A percentile compares a stretch with the other conserved stretches of the same genome.
Conservation (phyloP, 768 basidiomycete species). For the Russula sp. region DNA sequence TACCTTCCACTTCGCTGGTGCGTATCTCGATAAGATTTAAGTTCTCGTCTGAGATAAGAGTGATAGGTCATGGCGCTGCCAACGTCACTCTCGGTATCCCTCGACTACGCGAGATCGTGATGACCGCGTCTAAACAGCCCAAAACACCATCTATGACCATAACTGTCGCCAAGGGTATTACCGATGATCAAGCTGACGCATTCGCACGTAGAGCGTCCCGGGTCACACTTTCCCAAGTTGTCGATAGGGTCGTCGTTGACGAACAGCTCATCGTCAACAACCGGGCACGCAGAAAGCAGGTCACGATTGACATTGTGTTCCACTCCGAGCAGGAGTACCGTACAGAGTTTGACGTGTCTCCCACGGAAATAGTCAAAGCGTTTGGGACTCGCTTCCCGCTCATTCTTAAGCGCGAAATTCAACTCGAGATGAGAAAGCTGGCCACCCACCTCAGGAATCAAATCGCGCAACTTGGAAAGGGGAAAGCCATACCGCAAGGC, state of each 20-base stretch:
- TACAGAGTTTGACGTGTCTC: conserved; percentile 71
- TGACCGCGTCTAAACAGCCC: conserved; percentile 94
- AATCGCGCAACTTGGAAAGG: conserved; percentile 78
- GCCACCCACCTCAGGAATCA: conserved; percentile 73
- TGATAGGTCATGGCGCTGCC: conserved; percentile 89
- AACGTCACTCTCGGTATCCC: conserved; percentile 99
- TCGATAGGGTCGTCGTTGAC: conserved; percentile 74
- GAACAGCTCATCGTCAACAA: conserved; percentile 66
- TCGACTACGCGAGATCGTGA: conserved; percentile 95
- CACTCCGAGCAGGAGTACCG: conserved; percentile 81
- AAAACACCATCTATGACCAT: conserved; percentile 98
- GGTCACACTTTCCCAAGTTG: conserved; percentile 79
- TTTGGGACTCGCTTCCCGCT: conserved; percentile 73
- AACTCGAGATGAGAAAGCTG: conserved; percentile 77
- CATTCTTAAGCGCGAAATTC: conserved; percentile 78
- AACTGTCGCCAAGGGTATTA: conserved; percentile 48
- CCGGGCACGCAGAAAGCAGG: conserved; percentile 65
- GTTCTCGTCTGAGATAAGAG: conserved; percentile 9
- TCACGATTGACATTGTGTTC: conserved; percentile 74
- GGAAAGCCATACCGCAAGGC: conserved; percentile 43
- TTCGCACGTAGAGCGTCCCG: conserved; percentile 90
- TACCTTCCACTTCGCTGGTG: conserved; percentile 98
- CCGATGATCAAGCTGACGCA: conserved; percentile 48
- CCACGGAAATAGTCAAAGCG: conserved; percentile 61
- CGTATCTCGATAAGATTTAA: conserved; percentile 23